phyloP scores from a whole-genome alignment of 148 eudicot genomes.

The Agrostemma githago region DNA sequence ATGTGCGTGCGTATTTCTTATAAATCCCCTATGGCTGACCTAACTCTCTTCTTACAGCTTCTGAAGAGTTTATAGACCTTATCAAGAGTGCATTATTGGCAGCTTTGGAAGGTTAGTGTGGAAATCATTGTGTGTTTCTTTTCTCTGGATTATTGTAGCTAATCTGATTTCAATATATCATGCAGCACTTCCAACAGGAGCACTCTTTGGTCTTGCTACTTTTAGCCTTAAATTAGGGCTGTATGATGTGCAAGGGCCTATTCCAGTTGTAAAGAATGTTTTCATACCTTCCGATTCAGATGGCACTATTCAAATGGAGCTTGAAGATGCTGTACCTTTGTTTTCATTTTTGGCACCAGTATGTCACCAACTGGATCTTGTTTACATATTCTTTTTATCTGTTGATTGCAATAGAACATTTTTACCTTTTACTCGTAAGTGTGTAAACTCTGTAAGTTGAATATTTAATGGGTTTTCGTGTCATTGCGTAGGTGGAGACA shows the following conservation, averaged over 20 bases:
- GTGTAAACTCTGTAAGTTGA: background rate
- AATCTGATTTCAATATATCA: conserved; percentile 10
- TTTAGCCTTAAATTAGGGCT: conserved; percentile 91
- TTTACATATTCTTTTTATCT: background rate
- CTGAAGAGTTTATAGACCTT: conserved; percentile 95
- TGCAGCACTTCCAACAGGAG: conserved; percentile 81
- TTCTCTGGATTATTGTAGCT: background rate
- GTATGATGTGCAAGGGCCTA: conserved; percentile 96
- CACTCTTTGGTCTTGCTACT: conserved; percentile 92
- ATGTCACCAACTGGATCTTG: conserved; percentile 28
- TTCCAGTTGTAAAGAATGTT: conserved; percentile 87
- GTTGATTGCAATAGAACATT: background rate
- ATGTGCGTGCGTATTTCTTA: background rate
- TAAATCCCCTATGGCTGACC: conserved; percentile 1
- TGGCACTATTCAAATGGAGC: conserved; percentile 59
- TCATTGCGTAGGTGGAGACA: conserved; percentile 71
- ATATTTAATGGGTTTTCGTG: conserved; percentile 15
- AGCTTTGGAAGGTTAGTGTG: conserved; percentile 72
- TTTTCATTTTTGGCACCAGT: conserved; percentile 94
- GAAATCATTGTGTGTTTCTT: background rate
- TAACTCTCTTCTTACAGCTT: conserved; percentile 47
- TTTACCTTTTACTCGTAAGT: background rate
- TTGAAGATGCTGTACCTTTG: conserved; percentile 93
- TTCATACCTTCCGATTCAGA: conserved; percentile 69
- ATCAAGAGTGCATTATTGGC: conserved; percentile 91